These are phyloP conservation scores for Umbilicaria muhlenbergii DNA, from an alignment of 495 filamentous ascomycete species.

Conservation along the genomic window DNA sequence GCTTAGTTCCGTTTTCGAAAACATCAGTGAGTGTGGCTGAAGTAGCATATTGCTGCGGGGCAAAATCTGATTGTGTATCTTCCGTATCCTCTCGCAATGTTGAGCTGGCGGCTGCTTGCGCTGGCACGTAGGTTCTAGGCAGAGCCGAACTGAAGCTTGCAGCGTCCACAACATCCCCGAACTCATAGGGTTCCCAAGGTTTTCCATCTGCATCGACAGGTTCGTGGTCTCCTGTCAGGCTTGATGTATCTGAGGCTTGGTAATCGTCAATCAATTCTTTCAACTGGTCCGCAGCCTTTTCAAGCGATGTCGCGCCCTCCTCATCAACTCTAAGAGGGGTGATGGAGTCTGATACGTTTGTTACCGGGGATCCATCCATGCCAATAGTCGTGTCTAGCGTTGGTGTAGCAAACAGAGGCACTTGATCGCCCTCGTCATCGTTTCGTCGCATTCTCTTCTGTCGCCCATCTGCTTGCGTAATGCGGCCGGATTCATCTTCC, in stretches of 20 bases:
- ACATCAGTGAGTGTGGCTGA: too few species aligned
- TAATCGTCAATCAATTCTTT: conserved; percentile 13
- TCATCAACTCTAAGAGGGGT: not conserved
- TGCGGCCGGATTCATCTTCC: conserved; percentile 25
- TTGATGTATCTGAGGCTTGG: conserved; percentile 10
- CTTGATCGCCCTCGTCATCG: conserved; percentile 44
- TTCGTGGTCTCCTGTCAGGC: conserved; percentile 11
- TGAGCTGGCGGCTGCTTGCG: too few species aligned
- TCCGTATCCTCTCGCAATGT: too few species aligned
- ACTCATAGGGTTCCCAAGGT: conserved; percentile 28
- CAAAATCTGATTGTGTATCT: too few species aligned
- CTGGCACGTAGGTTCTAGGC: conserved; percentile 1
- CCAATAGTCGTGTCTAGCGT: conserved; percentile 9
- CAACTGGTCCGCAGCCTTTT: conserved; percentile 9
- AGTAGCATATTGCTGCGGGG: too few species aligned
- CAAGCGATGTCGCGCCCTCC: conserved; percentile 2
- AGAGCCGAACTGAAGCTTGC: conserved; percentile 22
- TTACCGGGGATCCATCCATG: not conserved
- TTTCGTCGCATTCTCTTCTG: conserved; percentile 55
- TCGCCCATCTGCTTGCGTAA: conserved; percentile 38
- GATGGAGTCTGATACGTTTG: not conserved
- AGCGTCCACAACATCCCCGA: conserved; percentile 23
- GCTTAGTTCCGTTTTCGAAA: too few species aligned
- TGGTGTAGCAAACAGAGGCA: conserved; percentile 56
- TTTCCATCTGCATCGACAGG: conserved; percentile 19